phyloP scores from a whole-genome alignment of 371 early-diverging fungal species.

The Dentiscutata heterogama region DNA sequence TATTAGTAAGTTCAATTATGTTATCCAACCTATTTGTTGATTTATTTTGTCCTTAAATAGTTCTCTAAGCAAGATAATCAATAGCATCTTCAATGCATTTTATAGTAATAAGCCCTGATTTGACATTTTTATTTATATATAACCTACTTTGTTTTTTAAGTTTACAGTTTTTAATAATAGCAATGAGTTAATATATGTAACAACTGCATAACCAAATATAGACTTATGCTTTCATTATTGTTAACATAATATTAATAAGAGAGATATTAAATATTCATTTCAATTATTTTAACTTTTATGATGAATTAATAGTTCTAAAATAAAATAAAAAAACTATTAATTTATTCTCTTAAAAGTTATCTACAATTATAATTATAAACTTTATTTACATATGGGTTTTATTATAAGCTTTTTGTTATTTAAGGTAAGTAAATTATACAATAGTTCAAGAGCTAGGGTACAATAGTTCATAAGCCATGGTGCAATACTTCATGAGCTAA shows the following conservation, averaged over 20 bases:
- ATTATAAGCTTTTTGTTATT: too few species aligned
- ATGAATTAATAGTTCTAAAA: too few species aligned
- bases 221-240: background rate
- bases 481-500: too few species aligned
- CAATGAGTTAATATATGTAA: background rate
- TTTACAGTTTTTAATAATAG: conserved; percentile 6
- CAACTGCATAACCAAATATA: background rate
- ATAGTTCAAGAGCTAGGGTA: too few species aligned
- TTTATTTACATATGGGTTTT: too few species aligned
- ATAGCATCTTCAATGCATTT: background rate
- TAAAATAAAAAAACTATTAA: too few species aligned
- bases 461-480: too few species aligned
- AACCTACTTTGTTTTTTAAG: background rate
- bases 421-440: too few species aligned
- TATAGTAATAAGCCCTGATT: background rate
- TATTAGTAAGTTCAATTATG: background rate
- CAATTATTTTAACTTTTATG: too few species aligned
- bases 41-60: background rate
- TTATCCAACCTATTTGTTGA: background rate
- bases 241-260: background rate
- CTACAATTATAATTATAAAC: too few species aligned
- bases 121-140: background rate
- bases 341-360: too few species aligned
- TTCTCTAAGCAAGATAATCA: background rate
- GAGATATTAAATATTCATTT: too few species aligned